These are phyloP conservation scores for Vitis hybrid DNA, from an alignment of 177 flowering plant genomes.

Conservation along the genomic window DNA sequence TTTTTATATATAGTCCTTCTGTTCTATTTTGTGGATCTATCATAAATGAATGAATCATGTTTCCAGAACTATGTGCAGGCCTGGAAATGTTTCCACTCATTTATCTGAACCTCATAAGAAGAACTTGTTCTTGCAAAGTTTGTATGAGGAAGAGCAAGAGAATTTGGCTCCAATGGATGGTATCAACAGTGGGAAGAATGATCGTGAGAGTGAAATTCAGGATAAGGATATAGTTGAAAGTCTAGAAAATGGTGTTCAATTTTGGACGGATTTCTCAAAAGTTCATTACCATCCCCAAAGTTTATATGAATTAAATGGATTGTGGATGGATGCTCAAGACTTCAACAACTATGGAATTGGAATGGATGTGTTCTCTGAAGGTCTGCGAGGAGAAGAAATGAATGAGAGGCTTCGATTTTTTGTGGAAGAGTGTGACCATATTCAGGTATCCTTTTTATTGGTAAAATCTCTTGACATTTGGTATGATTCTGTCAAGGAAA, in stretches of 20 bases:
- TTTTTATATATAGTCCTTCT: background rate
- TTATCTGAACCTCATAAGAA: conserved; percentile 63
- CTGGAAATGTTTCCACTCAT: conserved; percentile 60
- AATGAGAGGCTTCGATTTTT: conserved; percentile 84
- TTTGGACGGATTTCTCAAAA: conserved; percentile 95
- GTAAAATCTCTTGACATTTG: background rate
- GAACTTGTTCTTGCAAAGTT: conserved; percentile 83
- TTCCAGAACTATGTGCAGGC: conserved; percentile 50
- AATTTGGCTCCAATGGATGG: conserved; percentile 10
- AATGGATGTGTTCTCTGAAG: conserved; percentile 57
- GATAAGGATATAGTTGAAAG: conserved; percentile 68
- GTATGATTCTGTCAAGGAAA: background rate
- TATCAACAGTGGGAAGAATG: conserved; percentile 16
- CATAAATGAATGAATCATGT: conserved; percentile 7
- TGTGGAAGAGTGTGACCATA: conserved; percentile 90
- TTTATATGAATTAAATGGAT: conserved; percentile 70
- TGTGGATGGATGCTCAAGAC: conserved; percentile 53
- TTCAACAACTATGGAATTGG: conserved; percentile 83
- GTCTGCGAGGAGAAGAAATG: conserved; percentile 70
- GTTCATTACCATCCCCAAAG: conserved; percentile 94
- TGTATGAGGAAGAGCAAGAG: conserved; percentile 56
- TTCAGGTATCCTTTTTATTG: conserved; percentile 56
- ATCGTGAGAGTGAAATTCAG: conserved; percentile 25
- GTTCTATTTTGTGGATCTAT: background rate
- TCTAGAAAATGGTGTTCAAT: conserved; percentile 68